Evolutionary conservation across 164 flowering plant species (phyloP).

Genomic region (Vitis amurensis): DNA sequence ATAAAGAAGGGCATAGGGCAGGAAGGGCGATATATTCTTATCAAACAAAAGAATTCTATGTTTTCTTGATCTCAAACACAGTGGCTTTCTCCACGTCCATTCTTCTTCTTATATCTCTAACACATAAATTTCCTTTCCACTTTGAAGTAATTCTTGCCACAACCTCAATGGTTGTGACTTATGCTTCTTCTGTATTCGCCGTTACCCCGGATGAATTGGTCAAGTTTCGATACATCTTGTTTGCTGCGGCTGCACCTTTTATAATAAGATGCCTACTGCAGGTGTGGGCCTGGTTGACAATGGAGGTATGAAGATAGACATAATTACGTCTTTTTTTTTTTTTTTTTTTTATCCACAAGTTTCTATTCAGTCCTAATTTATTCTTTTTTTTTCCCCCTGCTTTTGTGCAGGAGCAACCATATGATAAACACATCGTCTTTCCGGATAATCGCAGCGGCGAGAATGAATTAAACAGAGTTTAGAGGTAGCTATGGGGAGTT

Average conservation of each 20-base stretch:
- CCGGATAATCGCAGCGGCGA: too few species aligned
- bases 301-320: too few species aligned
- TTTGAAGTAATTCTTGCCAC: conserved; percentile 15
- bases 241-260: conserved; percentile 16
- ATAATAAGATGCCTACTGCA: background rate
- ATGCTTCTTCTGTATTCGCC: conserved; percentile 16
- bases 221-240: conserved; percentile 7
- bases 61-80: conserved; percentile 16
- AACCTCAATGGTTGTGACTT: conserved; percentile 14
- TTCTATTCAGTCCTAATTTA: too few species aligned
- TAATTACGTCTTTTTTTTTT: too few species aligned
- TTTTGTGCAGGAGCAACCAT: too few species aligned
- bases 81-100: conserved; percentile 19
- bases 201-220: conserved; percentile 16
- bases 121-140: conserved; percentile 17
- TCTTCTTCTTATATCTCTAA: conserved; percentile 13
- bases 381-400: too few species aligned
- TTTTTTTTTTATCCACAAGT: too few species aligned
- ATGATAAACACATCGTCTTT: too few species aligned
- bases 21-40: conserved; percentile 12
- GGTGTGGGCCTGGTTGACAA: background rate
- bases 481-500: too few species aligned
- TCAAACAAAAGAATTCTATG: background rate
- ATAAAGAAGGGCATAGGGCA: background rate
- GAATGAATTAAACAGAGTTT: too few species aligned